Conservation (phyloP, 1,284 basidiomycete genomes). For the Pascua sp. region DNA sequence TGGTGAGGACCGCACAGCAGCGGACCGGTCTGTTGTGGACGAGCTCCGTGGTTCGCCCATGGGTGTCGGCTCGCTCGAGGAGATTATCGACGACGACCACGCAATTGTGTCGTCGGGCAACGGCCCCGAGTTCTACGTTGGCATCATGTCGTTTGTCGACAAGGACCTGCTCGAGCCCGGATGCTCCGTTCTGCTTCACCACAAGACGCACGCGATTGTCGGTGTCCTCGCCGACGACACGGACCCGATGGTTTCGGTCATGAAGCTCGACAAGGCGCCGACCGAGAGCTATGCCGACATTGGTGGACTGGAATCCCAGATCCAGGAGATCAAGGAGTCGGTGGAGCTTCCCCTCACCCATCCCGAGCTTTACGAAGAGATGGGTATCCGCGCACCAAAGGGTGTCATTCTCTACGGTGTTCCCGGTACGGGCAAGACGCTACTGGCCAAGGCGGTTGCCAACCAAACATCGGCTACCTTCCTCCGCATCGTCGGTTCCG, state of each 20-base stretch:
- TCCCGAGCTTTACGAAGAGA: conserved; percentile 98
- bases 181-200: conserved; percentile 90
- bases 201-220: conserved; percentile 93
- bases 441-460: conserved; percentile 96
- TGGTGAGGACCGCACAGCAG: conserved; percentile 88
- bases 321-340: conserved; percentile 99
- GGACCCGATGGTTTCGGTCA: conserved; percentile 97
- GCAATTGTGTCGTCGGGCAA: conserved; percentile 94
- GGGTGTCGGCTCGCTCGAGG: conserved; percentile 95
- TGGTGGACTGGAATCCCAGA: conserved; percentile 93
- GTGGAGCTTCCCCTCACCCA: conserved; percentile 97
- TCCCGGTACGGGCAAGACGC: conserved; percentile 96
- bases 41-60: conserved; percentile 93
- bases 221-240: conserved; percentile 94
- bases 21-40: conserved; percentile 90
- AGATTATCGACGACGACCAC: conserved; percentile 99
- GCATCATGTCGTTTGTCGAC: conserved; percentile 98
- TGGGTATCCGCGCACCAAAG: conserved; percentile 98
- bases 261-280: conserved; percentile 98
- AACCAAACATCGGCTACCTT: conserved; percentile 99
- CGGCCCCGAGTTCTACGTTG: conserved; percentile 96
- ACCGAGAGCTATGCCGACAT: conserved; percentile 99
- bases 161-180: conserved; percentile 97
- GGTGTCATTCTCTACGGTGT: conserved; percentile 99
- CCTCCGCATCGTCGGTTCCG: conserved; percentile 94